A percentile compares a stretch with the other conserved stretches of the same genome.
Conservation (phyloP, 2,329 filamentous ascomycete species). For the Fusarium sp. region DNA sequence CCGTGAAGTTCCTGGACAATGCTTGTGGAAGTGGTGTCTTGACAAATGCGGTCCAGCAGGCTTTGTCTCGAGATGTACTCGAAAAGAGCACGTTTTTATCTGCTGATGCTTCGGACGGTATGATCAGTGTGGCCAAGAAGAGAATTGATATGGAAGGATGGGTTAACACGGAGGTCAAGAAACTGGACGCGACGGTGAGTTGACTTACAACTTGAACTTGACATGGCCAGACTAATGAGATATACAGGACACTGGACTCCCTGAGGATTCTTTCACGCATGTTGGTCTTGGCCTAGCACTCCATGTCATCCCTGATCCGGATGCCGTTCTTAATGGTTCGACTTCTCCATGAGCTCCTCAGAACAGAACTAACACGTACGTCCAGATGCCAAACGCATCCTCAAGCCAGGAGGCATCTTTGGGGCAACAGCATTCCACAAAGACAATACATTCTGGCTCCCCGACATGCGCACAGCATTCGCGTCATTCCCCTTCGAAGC, state of each 20-base stretch:
- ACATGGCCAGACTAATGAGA: background rate
- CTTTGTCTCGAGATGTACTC: constrained; percentile 50
- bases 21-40: constrained; percentile 63
- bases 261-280: constrained; percentile 53
- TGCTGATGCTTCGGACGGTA: constrained; percentile 55
- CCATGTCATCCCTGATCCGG: constrained; percentile 55
- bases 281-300: constrained; percentile 58
- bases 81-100: constrained; percentile 57
- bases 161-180: constrained; percentile 54
- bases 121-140: constrained; percentile 53
- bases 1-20: constrained; percentile 58
- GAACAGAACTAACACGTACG: background rate
- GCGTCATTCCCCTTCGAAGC: constrained; percentile 52
- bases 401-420: constrained; percentile 52
- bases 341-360: background rate
- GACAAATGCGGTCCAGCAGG: constrained; percentile 54
- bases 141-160: constrained; percentile 55
- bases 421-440: constrained; percentile 51
- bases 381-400: constrained; percentile 49
- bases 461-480: constrained; percentile 52
- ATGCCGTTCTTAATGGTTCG: constrained; percentile 44
- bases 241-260: constrained; percentile 51
- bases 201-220: rapidly evolving
- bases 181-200: constrained; percentile 58
- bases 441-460: constrained; percentile 48